Percentiles rank a stretch among this genome's conserved stretches.
phyloP scores from a whole-genome alignment of 2,329 filamentous ascomycete species.

The Alternaria brassicae region DNA sequence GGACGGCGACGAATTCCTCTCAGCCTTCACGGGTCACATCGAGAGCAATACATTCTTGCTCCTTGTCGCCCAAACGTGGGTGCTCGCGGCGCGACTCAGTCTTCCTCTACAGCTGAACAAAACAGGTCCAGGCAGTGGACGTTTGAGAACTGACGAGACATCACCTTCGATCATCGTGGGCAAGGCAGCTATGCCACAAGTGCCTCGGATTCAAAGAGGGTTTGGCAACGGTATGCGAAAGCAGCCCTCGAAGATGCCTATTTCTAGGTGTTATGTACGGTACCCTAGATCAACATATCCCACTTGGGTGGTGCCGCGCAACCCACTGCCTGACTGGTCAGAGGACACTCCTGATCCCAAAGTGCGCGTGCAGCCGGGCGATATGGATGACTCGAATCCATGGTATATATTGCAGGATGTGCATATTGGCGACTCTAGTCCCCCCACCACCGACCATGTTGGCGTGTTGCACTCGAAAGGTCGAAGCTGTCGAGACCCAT shows the following conservation, averaged over 20 bases:
- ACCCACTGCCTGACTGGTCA: not conserved
- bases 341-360: not conserved
- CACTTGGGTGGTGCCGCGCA: not conserved
- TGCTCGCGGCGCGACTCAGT: conserved; percentile 10
- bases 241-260: not conserved
- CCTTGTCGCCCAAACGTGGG: conserved; percentile 16
- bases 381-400: not conserved
- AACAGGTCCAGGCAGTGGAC: not conserved
- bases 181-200: not conserved
- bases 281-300: not conserved
- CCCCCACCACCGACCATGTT: not conserved
- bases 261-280: not conserved
- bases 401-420: not conserved
- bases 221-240: not conserved
- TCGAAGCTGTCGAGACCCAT: not conserved
- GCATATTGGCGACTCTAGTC: not conserved
- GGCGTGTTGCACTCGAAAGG: not conserved
- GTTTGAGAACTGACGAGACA: not conserved
- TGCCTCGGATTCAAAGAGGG: not conserved
- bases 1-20: not conserved
- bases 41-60: not conserved
- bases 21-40: not conserved
- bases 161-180: not conserved
- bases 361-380: not conserved
- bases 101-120: conserved; percentile 1